Evolutionary conservation across 73 alveolate species (phyloP), one percentile per base, ranked within the genome.

Genomic region (Paramecium biaurelia): DNA sequence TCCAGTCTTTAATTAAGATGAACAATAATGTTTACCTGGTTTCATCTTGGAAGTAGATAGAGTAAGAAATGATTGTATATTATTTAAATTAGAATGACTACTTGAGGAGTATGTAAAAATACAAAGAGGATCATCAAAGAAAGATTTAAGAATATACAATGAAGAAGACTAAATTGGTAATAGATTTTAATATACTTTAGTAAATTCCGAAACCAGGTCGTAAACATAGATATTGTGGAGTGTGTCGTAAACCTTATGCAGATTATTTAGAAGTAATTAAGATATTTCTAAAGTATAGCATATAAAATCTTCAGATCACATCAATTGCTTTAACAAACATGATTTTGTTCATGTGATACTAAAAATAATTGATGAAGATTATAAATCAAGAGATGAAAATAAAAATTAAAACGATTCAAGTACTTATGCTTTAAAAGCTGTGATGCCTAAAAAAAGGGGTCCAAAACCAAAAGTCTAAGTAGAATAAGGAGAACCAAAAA

Each of bases 221-320:
- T 14, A 79, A 79, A 45, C 90, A 79, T 45, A 79, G 90, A 45
- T 79, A 79, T 45, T 79, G 90, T 47, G 90, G 90, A 12, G 90
- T 79, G 14, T 79, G 90, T 79, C 45, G 90, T 30, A 79, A 79
- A 43, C 90, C 90, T 30, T 79, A 79, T 47, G 56, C 15, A 7
- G 90, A 79, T 79, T 79, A 79, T 24, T 79, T 79, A 30, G 90
- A 79, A 43, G 90, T 79, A 47, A 43, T 24, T 26, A 11, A 7
- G 26, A 14, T 24, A 79, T 43, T 4, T 34, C 4, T 23, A 37
- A 30, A 24, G 12, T 2, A 4, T 79, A 79, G 90, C 90, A 79
- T 15, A 79, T 79, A 20, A 38, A 79, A 79, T 79, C 90, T 38
- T 11, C 56, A 3, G 90, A 79, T 43, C 90, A 79, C 47, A 79